Base-by-base conservation (phyloP, 1,284 basidiomycete genomes). In the Irpex lacteus region DNA sequence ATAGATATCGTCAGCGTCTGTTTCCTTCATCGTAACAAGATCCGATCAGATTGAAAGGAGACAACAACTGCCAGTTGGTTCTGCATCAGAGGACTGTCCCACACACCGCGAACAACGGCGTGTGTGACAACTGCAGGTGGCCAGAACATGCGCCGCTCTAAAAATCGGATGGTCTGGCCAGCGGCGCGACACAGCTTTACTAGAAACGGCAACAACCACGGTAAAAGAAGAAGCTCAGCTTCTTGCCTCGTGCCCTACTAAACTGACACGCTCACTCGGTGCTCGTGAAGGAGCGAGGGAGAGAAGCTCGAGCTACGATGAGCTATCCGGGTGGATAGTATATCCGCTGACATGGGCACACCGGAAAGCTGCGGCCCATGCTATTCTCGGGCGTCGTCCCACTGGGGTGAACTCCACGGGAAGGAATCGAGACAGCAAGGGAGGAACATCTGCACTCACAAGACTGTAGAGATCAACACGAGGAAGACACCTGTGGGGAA, bases 391-490 rank as follows among this genome's bases (percentile, higher is more conserved):
- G 32, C 32, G 32, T 13, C 18, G 15, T 21, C 53, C 19, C 21
- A 36, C 38, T 44, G 57, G 32, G 32, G 32, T 34, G 32, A 34
- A 34, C 63, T 44, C 60, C 13, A 60, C 73, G 19, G 72, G 67
- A 57, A 70, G 63, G 65, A 36, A 49, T 21, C 50, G 64, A 65
- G 66, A 65, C 62, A 68, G 60, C 72, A 34, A 54, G 63, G 58
- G 62, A 37, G 57, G 56, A 64, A 32, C 18, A 55, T 19, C 32
- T 44, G 58, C 63, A 82, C 91, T 81, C 73, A 94, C 93, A 97
- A 99, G 66, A 98, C 80, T 78, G 99, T 98, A n/a, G 98, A 97
- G 72, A 98, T 96, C 49, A 98, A 81, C 63, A 99, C 87, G 74
- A 99, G 90, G 72, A 94, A 87, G 40, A 99, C 90, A 63, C 98